Conservation (phyloP, 2,329 filamentous ascomycete species). For the Colletotrichum caudatum region DNA sequence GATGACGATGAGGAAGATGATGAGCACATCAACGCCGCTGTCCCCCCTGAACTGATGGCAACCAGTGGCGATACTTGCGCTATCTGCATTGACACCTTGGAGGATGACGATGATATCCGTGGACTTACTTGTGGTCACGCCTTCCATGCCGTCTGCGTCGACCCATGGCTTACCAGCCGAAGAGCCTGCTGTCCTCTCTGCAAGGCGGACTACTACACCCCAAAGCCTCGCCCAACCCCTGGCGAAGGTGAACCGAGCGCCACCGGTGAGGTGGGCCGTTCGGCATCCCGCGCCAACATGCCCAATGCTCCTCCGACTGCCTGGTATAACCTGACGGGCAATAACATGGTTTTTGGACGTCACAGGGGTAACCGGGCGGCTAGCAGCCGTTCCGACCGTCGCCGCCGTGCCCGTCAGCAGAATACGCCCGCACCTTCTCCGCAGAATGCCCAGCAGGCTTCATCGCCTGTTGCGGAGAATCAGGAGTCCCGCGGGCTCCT, state of each 20-base stretch:
- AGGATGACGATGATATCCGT: constrained; percentile 95
- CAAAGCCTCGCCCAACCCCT: constrained; percentile 79
- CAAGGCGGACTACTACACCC: constrained; percentile 97
- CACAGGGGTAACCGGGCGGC: constrained; percentile 32
- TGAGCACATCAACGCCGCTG: constrained; percentile 83
- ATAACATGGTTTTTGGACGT: constrained; percentile 37
- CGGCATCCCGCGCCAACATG: constrained; percentile 61
- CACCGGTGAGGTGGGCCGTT: constrained; percentile 50
- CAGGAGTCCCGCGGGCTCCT: constrained; percentile 39
- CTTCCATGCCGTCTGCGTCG: constrained; percentile 95
- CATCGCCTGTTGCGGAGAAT: constrained; percentile 28
- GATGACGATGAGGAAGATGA: constrained; percentile 76
- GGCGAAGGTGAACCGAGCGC: constrained; percentile 55
- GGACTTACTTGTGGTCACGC: constrained; percentile 97
- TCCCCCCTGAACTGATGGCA: constrained; percentile 83
- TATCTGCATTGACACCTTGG: constrained; percentile 93
- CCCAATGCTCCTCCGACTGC: constrained; percentile 56
- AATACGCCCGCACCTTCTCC: background rate
- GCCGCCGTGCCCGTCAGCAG: constrained; percentile 32
- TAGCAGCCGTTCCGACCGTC: constrained; percentile 32
- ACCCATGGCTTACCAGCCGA: constrained; percentile 95
- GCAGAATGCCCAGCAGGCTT: constrained; percentile 13
- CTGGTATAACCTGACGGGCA: constrained; percentile 53
- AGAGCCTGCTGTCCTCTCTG: constrained; percentile 96
- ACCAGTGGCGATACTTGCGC: constrained; percentile 93